Conservation (phyloP, 305 asterid species). For the Fraxinus paxiana region DNA sequence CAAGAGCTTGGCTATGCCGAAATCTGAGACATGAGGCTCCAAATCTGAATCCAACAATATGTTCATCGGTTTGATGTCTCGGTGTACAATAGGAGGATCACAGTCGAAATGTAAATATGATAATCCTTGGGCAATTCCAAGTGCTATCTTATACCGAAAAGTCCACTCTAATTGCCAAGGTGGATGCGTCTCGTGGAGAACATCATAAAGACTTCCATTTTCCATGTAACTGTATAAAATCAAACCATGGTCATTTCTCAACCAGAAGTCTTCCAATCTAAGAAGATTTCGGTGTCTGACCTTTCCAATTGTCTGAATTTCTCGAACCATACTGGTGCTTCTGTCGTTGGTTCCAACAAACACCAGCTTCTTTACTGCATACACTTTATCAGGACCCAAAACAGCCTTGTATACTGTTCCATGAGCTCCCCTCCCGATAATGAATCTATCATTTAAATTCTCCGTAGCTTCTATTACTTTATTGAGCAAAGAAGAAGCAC, state of each 20-base stretch:
- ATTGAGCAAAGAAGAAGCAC: constrained; percentile 60
- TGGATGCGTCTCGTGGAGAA: constrained; percentile 48
- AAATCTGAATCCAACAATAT: constrained; percentile 68
- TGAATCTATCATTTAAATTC: constrained; percentile 51
- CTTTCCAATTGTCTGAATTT: constrained; percentile 74
- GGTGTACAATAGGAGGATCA: constrained; percentile 71
- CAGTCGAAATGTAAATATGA: constrained; percentile 86
- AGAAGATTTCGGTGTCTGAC: constrained; percentile 80
- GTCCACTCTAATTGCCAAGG: constrained; percentile 50
- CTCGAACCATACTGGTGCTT: constrained; percentile 60
- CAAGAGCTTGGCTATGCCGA: constrained; percentile 81
- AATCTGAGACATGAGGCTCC: constrained; percentile 86
- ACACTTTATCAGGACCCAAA: constrained; percentile 44
- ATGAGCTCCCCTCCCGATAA: constrained; percentile 78
- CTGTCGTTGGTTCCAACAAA: constrained; percentile 45
- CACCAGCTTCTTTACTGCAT: constrained; percentile 65
- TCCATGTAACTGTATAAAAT: constrained; percentile 63
- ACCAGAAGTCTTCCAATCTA: constrained; percentile 70
- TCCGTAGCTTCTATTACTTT: constrained; percentile 70
- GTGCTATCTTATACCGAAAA: constrained; percentile 54
- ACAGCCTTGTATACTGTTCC: constrained; percentile 73
- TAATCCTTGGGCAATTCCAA: constrained; percentile 81
- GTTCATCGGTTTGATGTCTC: constrained; percentile 78
- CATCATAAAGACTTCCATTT: constrained; percentile 80
- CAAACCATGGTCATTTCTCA: constrained; percentile 68